Evolutionary conservation across 257 asterid genomes (phyloP).

Genomic region (Haberlea rhodopensis): DNA sequence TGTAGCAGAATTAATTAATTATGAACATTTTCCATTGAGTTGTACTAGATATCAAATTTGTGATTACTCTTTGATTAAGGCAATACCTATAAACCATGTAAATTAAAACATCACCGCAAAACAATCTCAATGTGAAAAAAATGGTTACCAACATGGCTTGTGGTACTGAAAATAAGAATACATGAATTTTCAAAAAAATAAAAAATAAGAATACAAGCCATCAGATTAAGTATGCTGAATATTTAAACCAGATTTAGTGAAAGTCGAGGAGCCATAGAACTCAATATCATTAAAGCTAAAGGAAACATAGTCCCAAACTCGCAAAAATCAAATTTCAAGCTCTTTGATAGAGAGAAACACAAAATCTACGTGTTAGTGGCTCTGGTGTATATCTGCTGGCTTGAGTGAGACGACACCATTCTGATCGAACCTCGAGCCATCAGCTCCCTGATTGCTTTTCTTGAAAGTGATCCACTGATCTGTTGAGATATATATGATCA

Average conservation of each 20-base stretch:
- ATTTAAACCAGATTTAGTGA: background rate
- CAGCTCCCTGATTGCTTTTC: conserved; percentile 78
- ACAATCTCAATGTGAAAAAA: no score
- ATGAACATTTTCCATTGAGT: no score
- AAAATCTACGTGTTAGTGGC: conserved; percentile 71
- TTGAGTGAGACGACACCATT: conserved; percentile 76
- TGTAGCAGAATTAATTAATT: no score
- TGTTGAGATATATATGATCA: conserved; percentile 23
- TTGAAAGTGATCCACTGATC: conserved; percentile 85
- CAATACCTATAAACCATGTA: no score
- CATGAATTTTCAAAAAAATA: no score
- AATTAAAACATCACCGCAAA: no score
- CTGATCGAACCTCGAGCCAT: conserved; percentile 67
- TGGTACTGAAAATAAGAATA: background rate
- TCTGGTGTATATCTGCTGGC: conserved; percentile 93
- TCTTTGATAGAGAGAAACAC: conserved; percentile 7
- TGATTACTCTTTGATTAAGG: no score
- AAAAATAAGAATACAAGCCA: background rate
- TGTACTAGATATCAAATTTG: no score
- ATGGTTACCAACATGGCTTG: background rate
- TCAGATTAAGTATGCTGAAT: background rate
- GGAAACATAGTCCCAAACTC: background rate
- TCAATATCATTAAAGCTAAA: conserved; percentile 15
- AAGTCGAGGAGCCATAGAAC: background rate
- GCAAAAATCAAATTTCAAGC: conserved; percentile 19